Evolutionary conservation across 176 grass and related monocot species (phyloP).

Genomic region (Pontederia crassipes): DNA sequence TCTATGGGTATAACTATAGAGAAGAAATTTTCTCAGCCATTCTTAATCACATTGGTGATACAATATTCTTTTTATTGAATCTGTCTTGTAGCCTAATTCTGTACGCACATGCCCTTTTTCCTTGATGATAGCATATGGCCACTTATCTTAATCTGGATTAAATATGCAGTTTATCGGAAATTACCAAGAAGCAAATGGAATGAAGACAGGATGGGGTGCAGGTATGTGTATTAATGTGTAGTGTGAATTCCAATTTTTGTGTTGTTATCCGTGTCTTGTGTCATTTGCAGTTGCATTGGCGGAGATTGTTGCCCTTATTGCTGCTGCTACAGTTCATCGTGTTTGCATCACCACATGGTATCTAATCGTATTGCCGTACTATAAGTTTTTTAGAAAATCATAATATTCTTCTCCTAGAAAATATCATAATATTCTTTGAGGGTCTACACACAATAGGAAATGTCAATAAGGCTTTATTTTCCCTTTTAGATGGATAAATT

Average conservation of each 20-base stretch:
- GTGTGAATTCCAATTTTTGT: not conserved
- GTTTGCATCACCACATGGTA: conserved; percentile 23
- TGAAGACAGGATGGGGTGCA: conserved; percentile 88
- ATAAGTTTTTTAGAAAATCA: not conserved
- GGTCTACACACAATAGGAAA: no score
- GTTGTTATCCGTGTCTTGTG: conserved; percentile 1
- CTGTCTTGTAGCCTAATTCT: conserved; percentile 1
- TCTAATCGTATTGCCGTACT: not conserved
- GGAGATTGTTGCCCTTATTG: conserved; percentile 74
- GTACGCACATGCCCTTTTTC: not conserved
- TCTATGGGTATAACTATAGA: not conserved
- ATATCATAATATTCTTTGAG: no score
- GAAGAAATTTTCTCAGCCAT: not conserved
- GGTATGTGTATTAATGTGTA: conserved; percentile 33
- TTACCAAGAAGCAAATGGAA: conserved; percentile 74
- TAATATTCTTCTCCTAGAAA: no score
- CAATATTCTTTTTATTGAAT: not conserved
- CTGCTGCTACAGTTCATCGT: conserved; percentile 82
- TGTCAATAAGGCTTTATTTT: no score
- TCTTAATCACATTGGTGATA: not conserved
- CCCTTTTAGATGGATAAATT: no score
- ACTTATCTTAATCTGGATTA: conserved; percentile 18
- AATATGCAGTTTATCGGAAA: conserved; percentile 81
- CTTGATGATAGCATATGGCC: no score
- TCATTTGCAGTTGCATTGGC: conserved; percentile 60